Percentiles rank a stretch among this genome's conserved stretches.
Conservation (phyloP, 2,329 filamentous ascomycete species). For the Stenocarpella maydis region DNA sequence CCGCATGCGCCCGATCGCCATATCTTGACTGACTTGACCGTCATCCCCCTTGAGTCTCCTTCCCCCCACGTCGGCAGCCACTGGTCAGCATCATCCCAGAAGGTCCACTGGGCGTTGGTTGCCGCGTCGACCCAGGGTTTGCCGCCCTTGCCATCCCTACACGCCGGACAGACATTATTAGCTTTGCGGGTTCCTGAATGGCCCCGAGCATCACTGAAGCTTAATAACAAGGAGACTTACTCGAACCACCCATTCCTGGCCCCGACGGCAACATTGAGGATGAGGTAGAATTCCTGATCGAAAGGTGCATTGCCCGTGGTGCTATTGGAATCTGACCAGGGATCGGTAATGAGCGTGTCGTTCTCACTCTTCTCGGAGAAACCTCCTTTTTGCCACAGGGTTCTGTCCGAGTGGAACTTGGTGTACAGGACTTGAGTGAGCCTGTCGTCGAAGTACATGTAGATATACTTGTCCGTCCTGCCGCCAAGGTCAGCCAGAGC, state of each 20-base stretch:
- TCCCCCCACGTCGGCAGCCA: slow-evolving; percentile 59
- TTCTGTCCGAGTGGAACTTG: slow-evolving; percentile 44
- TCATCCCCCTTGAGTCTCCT: slow-evolving; percentile 53
- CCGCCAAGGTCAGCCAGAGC: not conserved
- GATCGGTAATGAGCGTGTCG: slow-evolving; percentile 51
- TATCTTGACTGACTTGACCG: slow-evolving; percentile 56
- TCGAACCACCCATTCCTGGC: slow-evolving; percentile 57
- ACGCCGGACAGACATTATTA: not conserved
- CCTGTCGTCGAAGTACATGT: slow-evolving; percentile 59
- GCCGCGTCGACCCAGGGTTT: slow-evolving; percentile 58
- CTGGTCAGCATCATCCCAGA: slow-evolving; percentile 50
- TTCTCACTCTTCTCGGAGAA: slow-evolving; percentile 53
- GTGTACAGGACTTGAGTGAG: slow-evolving; percentile 50
- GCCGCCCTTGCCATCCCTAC: slow-evolving; percentile 50
- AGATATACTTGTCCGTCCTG: slow-evolving; percentile 56
- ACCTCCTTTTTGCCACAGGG: slow-evolving; percentile 52
- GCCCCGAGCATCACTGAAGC: not conserved
- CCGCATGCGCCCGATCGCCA: slow-evolving; percentile 51
- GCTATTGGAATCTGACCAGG: slow-evolving; percentile 51
- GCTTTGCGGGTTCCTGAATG: slow-evolving; percentile 27
- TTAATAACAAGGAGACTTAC: slow-evolving; percentile 42
- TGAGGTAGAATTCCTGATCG: slow-evolving; percentile 60
- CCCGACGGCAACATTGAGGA: slow-evolving; percentile 61
- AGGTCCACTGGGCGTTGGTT: slow-evolving; percentile 49
- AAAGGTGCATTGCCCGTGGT: slow-evolving; percentile 56